These are phyloP conservation scores for Melampsora americana DNA, from an alignment of 1,284 basidiomycete genomes.

Conservation along the genomic window DNA sequence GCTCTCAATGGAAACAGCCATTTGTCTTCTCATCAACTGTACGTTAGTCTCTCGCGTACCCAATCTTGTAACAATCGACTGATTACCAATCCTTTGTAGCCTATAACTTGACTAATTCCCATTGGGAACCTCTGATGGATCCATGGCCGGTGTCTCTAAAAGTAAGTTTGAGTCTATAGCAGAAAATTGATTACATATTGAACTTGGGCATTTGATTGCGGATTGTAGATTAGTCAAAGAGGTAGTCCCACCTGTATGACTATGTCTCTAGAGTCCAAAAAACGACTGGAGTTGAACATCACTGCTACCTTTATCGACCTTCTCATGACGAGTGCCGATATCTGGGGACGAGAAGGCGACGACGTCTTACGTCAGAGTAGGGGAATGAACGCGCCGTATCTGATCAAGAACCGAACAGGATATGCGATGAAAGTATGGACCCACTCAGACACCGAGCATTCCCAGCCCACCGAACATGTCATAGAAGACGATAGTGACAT, in stretches of 20 bases:
- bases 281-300: slow-evolving; percentile 85
- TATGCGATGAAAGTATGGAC: slow-evolving; percentile 67
- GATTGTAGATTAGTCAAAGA: slow-evolving; percentile 35
- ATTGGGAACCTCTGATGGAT: slow-evolving; percentile 99
- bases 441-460: slow-evolving; percentile 53
- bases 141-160: slow-evolving; percentile 85
- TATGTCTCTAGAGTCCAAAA: slow-evolving; percentile 60
- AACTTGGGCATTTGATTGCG: slow-evolving; percentile 15
- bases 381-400: slow-evolving; percentile 87
- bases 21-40: slow-evolving; percentile 77
- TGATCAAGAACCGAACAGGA: slow-evolving; percentile 86
- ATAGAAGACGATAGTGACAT: slow-evolving; percentile 69
- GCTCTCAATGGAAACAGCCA: slow-evolving; percentile 75
- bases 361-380: slow-evolving; percentile 69
- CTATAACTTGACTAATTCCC: slow-evolving; percentile 95
- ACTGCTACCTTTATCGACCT: slow-evolving; percentile 89
- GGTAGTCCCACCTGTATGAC: slow-evolving; percentile 46
- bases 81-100: slow-evolving; percentile 53
- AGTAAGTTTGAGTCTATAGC: slow-evolving; percentile 57
- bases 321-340: slow-evolving; percentile 68
- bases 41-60: slow-evolving; percentile 46
- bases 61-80: slow-evolving; percentile 26
- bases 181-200: neutral
- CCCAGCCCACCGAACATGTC: slow-evolving; percentile 56
- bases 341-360: slow-evolving; percentile 72